Evolutionary conservation across 306 rosid genomes (phyloP).

Genomic region (Rosa persica): DNA sequence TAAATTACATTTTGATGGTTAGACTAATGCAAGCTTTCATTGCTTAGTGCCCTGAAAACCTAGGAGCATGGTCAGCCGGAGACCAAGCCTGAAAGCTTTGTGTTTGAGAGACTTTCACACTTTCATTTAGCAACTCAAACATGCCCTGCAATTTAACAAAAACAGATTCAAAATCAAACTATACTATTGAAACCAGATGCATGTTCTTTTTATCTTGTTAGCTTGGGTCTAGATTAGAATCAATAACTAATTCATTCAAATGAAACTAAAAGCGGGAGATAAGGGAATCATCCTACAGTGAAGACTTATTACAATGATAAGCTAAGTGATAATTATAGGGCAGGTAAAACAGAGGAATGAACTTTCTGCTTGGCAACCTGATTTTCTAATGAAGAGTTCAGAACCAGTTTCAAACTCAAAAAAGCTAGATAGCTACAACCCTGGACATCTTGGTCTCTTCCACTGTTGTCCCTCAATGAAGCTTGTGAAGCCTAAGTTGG

Average conservation of each 20-base stretch:
- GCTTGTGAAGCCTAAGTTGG: background rate
- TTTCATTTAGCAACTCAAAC: background rate
- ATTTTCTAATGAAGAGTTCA: background rate
- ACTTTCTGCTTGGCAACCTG: background rate
- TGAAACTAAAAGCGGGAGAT: too few species aligned
- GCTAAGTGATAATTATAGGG: too few species aligned
- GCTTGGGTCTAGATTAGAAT: too few species aligned
- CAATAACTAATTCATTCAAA: too few species aligned
- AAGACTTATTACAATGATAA: too few species aligned
- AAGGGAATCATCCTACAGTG: too few species aligned
- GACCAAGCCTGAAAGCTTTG: background rate
- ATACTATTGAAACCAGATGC: background rate
- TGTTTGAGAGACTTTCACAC: background rate
- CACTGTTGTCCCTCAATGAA: background rate
- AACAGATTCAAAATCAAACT: background rate
- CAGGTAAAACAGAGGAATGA: too few species aligned
- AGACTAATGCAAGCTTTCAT: too few species aligned
- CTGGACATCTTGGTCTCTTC: background rate
- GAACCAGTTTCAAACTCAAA: background rate
- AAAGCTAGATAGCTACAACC: background rate
- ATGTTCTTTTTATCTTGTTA: background rate
- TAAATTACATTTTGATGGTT: background rate
- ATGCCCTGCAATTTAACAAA: background rate
- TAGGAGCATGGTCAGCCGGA: background rate
- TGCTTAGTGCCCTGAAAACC: background rate